Conservation (phyloP, 202 grass and related monocot species). For the Cymbopogon flexuosus region DNA sequence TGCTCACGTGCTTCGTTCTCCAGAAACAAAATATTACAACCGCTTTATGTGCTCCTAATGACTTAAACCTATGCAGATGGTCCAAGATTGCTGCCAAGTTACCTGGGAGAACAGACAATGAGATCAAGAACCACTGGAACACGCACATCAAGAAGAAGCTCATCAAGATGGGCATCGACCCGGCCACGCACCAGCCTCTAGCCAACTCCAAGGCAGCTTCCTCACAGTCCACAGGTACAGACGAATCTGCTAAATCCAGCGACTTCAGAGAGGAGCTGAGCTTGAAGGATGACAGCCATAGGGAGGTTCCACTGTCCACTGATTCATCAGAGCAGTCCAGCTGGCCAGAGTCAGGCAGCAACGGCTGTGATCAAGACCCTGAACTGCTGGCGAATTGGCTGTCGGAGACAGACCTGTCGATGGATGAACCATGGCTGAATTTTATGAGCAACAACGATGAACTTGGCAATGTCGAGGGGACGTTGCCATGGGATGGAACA, state of each 20-base stretch:
- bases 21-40: not conserved
- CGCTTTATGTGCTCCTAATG: not conserved
- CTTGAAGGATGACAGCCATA: not conserved
- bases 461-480: not conserved
- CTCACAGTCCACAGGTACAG: slow-evolving; percentile 19
- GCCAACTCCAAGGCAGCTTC: not conserved
- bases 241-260: slow-evolving; percentile 28
- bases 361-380: not conserved
- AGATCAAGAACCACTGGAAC: slow-evolving; percentile 95
- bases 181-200: slow-evolving; percentile 55
- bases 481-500: slow-evolving; percentile 31
- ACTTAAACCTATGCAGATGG: slow-evolving; percentile 45
- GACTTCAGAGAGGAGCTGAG: not conserved
- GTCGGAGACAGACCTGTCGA: slow-evolving; percentile 40
- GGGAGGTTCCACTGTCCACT: not conserved
- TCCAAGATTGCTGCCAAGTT: slow-evolving; percentile 79
- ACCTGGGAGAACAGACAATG: slow-evolving; percentile 79
- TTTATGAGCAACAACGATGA: slow-evolving; percentile 19
- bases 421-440: slow-evolving; percentile 57
- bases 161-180: slow-evolving; percentile 73
- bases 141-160: slow-evolving; percentile 95
- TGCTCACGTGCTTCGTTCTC: not conserved
- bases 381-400: slow-evolving; percentile 41
- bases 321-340: slow-evolving; percentile 39
- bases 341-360: slow-evolving; percentile 27